Base-by-base conservation (phyloP, 371 early-diverging fungal species). In the Sanchytrium tribonematis region DNA sequence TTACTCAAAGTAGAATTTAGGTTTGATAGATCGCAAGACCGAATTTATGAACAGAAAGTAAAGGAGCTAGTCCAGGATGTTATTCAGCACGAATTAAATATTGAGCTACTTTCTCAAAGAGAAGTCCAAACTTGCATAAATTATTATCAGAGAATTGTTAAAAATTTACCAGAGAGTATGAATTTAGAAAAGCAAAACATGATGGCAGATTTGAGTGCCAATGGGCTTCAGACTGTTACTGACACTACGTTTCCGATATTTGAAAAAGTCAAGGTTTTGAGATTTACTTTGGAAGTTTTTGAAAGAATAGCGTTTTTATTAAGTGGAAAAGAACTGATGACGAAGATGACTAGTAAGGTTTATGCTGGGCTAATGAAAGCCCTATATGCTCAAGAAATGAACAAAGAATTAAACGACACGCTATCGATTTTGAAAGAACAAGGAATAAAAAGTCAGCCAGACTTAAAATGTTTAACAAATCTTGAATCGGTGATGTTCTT, bases 221-320 rank as follows among this genome's bases (percentile, higher is more conserved):
- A 5, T 12, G 48, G 48, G 5, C 5, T 48, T 12, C 5, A 5
- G 48, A 48, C 48, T 48, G 48, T 22, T 48, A 22, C 48, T 12
- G 48, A 48, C 22, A 22, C 48, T 48, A 22, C 22, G 48, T 48
- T 48, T 48, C 48, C 48, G 5, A 12, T 48, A 12, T 48, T 48
- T 48, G 48, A 48, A 48, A 48, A 48, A 48, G 48, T 48, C 12
- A 48, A 48, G 48, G 48, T 48, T 48, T 48, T 48, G 48, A 48
- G 48, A 48, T 48, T 48, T 48, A 48, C 48, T 5, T 22, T 48
- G 5, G 48, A 48, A 48, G 48, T 48, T 5, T 48, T 48, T 48
- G 48, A 48, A 22, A 48, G 48, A 48, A 48, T 48, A 12, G 48
- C 5, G 48, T 48, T 48, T 48, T 48, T 48, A 48, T 48, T 48